phyloP scores from a whole-genome alignment of 306 rosid genomes.

The Cucumis sativus region DNA sequence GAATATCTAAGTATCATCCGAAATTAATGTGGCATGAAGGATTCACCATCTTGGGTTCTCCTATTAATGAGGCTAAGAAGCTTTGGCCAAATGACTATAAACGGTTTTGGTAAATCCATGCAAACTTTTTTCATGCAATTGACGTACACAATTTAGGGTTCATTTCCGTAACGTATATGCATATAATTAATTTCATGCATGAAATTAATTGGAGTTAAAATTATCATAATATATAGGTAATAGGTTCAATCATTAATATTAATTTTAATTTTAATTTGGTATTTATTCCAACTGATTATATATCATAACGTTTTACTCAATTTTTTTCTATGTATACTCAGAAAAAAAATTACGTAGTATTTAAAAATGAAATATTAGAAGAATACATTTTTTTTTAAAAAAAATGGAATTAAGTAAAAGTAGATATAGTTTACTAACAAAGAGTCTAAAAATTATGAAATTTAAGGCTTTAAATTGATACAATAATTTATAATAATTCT shows the following conservation, averaged over 20 bases:
- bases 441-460: too few relatives aligned
- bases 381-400: too few relatives aligned
- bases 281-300: too few relatives aligned
- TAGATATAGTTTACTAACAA: too few relatives aligned
- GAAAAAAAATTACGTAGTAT: too few relatives aligned
- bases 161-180: neutral
- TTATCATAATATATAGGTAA: neutral
- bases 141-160: neutral
- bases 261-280: too few relatives aligned
- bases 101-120: slow-evolving; percentile 32
- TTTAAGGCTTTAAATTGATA: too few relatives aligned
- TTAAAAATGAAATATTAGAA: too few relatives aligned
- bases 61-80: slow-evolving; percentile 19
- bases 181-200: neutral
- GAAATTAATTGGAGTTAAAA: neutral
- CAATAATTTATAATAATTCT: too few relatives aligned
- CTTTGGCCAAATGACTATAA: slow-evolving; percentile 37
- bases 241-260: neutral
- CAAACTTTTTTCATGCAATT: neutral
- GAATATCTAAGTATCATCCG: slow-evolving; percentile 11
- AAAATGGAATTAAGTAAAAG: too few relatives aligned
- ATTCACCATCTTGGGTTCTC: slow-evolving; percentile 27
- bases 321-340: too few relatives aligned
- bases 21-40: slow-evolving; percentile 43
- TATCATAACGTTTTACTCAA: too few relatives aligned